phyloP scores from a whole-genome alignment of 2,329 filamentous ascomycete species.

The Xylaria sp. region DNA sequence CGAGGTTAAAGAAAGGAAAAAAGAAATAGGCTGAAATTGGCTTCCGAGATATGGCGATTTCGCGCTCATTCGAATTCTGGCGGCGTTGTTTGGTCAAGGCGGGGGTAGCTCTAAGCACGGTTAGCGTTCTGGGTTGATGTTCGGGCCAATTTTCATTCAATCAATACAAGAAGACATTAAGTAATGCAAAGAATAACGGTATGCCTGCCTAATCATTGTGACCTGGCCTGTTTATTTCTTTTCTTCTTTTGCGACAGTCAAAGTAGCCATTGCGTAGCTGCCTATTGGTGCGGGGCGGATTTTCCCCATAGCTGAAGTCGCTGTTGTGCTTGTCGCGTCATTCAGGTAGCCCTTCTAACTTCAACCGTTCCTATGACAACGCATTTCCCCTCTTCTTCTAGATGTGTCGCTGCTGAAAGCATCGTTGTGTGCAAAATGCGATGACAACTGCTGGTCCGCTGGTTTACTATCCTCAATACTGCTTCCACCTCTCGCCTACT shows the following conservation, averaged over 20 bases:
- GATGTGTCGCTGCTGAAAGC: constrained; percentile 27
- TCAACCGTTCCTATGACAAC: constrained; percentile 17
- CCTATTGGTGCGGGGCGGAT: constrained; percentile 15
- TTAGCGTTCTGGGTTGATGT: constrained; percentile 1
- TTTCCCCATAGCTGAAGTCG: constrained; percentile 18
- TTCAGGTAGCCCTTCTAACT: not conserved
- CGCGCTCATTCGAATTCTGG: constrained; percentile 7
- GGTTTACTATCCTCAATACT: constrained; percentile 63
- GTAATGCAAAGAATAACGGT: not conserved
- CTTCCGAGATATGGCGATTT: not conserved
- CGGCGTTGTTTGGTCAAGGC: constrained; percentile 12
- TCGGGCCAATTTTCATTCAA: too few relatives aligned
- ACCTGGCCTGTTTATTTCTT: not conserved
- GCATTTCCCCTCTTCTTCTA: not conserved
- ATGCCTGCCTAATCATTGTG: too few relatives aligned
- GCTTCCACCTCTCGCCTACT: constrained; percentile 67
- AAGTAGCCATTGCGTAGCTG: not conserved
- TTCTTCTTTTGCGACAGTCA: not conserved
- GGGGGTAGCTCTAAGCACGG: not conserved
- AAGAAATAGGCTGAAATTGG: constrained; percentile 29
- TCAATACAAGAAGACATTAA: not conserved
- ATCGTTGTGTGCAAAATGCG: constrained; percentile 35
- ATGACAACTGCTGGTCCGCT: constrained; percentile 52
- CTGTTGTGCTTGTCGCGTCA: constrained; percentile 27
- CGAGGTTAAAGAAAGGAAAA: constrained; percentile 49